Evolutionary conservation across 768 basidiomycete genomes (phyloP), one percentile per base, ranked within the genome.

Genomic region (Termitomyces sp.): DNA sequence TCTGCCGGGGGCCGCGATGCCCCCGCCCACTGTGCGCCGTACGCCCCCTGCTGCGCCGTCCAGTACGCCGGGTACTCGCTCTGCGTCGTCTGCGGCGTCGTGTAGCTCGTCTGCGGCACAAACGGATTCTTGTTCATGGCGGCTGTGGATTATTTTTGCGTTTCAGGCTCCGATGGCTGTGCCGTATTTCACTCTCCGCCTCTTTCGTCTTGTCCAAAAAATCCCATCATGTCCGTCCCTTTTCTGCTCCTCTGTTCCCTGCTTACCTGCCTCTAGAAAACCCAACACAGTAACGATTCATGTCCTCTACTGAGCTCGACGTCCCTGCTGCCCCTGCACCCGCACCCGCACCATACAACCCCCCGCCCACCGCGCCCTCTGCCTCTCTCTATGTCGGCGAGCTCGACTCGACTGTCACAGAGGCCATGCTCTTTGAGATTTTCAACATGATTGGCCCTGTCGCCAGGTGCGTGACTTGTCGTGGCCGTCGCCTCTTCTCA

Each of bases 371-470:
- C 23, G 23, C 82, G 56, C 91, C 91, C 18, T 93, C 91, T 48
- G 92, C 91, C 23, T 97, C 95, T 58, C 91, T 99, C 67, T 99
- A 99, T 76, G 97, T 99, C 63, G 97, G 97, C 59, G 97, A 99
- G 79, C 89, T 99, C 67, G 97, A 98, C 77, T 89, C 92, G 67
- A 89, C 91, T 65, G 97, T 99, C 75, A 93, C 95, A 38, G 97
- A 99, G 82, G 96, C 97, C 59, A 98, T 98, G 94, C 85, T 99
- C 51, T 99, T 98, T 71, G 97, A 99, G 81, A 98, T 99, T 72
- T 99, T 99, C 82, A 97, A 97, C 75, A 96, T 98, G 93, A 93
- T 98, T 76, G 97, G 97, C 54, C 97, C 96, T 52, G 97, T 99
- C 66, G 95, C 23, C 23, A 23, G 23, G 23, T 23, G 23, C 23